phyloP scores from a whole-genome alignment of 441 rosid genomes.

The Populus hybrid region DNA sequence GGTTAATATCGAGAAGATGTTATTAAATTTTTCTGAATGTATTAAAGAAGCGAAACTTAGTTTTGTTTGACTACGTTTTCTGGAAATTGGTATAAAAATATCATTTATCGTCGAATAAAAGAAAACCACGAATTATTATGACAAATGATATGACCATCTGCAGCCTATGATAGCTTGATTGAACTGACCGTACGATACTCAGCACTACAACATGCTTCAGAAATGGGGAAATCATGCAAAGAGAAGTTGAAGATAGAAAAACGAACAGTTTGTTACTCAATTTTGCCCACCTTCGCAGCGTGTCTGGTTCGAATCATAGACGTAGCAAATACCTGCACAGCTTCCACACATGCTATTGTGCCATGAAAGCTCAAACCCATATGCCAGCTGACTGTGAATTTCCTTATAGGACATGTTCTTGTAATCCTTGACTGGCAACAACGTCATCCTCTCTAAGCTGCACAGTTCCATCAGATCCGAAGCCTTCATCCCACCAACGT shows the following conservation, averaged over 20 bases:
- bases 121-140: too few relatives aligned
- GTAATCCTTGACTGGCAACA: neutral
- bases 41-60: too few relatives aligned
- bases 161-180: neutral
- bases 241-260: neutral
- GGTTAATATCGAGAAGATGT: too few relatives aligned
- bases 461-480: neutral
- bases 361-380: constrained; percentile 12
- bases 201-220: neutral
- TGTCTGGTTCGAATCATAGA: neutral
- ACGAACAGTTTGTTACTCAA: too few relatives aligned
- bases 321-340: neutral
- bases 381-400: neutral
- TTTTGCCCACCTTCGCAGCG: neutral
- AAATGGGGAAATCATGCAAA: neutral
- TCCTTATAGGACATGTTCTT: neutral
- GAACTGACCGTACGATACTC: neutral
- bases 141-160: neutral
- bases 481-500: neutral
- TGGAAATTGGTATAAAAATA: too few relatives aligned
- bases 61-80: too few relatives aligned
- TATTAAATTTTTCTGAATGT: too few relatives aligned
- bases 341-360: neutral
- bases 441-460: neutral
- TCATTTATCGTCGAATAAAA: too few relatives aligned